phyloP scores from a whole-genome alignment of 1,284 basidiomycete species.

The Trichosporon sp. region DNA sequence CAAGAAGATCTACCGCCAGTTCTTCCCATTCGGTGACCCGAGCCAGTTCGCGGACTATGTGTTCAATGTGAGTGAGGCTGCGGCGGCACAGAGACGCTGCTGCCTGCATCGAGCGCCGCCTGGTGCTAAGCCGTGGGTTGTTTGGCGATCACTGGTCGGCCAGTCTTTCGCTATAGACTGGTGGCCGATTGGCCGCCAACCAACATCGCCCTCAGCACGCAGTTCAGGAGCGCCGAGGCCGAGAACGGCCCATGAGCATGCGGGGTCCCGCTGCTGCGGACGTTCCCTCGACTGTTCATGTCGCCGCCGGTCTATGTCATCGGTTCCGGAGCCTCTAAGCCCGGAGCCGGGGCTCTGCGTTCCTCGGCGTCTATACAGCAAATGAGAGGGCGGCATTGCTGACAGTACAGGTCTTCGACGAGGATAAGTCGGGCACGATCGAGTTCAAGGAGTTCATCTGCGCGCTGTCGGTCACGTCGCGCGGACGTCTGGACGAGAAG shows the following conservation, averaged over 20 bases:
- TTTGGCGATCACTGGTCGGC: too few species aligned
- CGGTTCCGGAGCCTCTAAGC: too few species aligned
- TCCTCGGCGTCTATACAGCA: too few species aligned
- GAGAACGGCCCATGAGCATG: neutral
- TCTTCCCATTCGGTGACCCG: slow-evolving; percentile 99
- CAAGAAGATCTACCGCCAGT: slow-evolving; percentile 97
- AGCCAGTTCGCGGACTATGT: slow-evolving; percentile 97
- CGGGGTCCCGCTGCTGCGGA: neutral
- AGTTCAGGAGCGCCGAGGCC: neutral
- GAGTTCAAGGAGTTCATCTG: slow-evolving; percentile 99
- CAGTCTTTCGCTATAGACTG: too few species aligned
- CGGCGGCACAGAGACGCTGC: neutral
- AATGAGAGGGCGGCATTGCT: neutral
- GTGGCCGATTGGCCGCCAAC: too few species aligned
- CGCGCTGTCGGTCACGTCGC: slow-evolving; percentile 89
- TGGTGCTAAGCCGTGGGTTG: too few species aligned
- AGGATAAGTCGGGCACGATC: slow-evolving; percentile 92
- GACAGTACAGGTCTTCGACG: slow-evolving; percentile 71
- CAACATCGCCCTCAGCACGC: too few species aligned
- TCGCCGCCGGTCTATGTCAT: too few species aligned
- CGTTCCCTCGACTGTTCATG: neutral
- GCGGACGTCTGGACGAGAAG: slow-evolving; percentile 95
- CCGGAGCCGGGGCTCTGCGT: too few species aligned
- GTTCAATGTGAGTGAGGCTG: slow-evolving; percentile 67
- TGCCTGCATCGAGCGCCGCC: too few species aligned